Evolutionary conservation across 495 filamentous ascomycete genomes (phyloP).

Genomic region (Penicillium steckii): DNA sequence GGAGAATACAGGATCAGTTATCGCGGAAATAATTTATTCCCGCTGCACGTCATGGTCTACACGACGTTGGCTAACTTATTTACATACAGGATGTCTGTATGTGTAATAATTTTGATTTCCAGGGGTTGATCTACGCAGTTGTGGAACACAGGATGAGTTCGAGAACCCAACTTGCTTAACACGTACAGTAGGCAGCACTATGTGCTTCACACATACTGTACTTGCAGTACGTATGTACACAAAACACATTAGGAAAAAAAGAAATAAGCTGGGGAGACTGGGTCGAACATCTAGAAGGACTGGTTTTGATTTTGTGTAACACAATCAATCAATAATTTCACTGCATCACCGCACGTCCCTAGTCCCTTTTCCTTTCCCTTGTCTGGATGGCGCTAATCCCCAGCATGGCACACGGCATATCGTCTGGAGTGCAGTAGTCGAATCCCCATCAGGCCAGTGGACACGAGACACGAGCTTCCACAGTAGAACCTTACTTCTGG

Average conservation of each 20-base stretch:
- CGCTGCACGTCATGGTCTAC: not conserved
- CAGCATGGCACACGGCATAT: not conserved
- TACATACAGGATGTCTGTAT: no score
- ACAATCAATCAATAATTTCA: not conserved
- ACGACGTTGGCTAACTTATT: no score
- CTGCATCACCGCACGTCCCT: not conserved
- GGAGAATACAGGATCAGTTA: no score
- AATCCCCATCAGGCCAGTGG: not conserved
- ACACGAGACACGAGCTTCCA: not conserved
- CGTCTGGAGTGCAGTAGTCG: not conserved
- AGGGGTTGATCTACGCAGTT: not conserved
- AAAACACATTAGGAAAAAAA: not conserved
- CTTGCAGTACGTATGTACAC: no score
- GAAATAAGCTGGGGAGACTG: not conserved
- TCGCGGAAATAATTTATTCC: slow-evolving; percentile 1
- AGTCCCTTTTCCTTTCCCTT: not conserved
- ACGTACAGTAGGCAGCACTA: no score
- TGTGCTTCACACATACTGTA: not conserved
- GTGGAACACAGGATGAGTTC: no score
- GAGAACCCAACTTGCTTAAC: no score
- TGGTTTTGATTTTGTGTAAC: not conserved
- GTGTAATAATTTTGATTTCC: no score
- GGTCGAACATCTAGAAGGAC: not conserved
- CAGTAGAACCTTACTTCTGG: not conserved
- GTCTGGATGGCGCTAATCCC: not conserved